A percentile compares a stretch with the other conserved stretches of the same genome.
These are phyloP conservation scores for Ophiognomonia clavigignenti-juglandacearum DNA, from an alignment of 2,329 filamentous ascomycete species.

Conservation along the genomic window DNA sequence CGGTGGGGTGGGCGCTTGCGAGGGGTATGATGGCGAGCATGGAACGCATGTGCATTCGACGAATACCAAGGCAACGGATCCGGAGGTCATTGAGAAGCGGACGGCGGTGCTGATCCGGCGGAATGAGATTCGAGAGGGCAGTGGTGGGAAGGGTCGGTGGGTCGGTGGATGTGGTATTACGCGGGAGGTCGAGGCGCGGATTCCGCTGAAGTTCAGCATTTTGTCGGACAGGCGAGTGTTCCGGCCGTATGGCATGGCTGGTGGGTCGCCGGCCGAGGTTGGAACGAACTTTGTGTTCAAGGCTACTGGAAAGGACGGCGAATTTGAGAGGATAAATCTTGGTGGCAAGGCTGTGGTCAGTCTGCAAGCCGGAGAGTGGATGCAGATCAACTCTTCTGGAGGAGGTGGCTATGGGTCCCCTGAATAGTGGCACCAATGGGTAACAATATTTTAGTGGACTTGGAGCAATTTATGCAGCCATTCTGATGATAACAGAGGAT, in stretches of 20 bases:
- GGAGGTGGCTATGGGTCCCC: conserved; percentile 26
- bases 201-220: conserved; percentile 29
- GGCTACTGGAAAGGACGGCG: conserved; percentile 21
- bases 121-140: conserved; percentile 23
- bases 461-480: no score
- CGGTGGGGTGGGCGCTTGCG: conserved; percentile 27
- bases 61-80: conserved; percentile 25
- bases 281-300: conserved; percentile 26
- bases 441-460: no score
- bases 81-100: conserved; percentile 28
- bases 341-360: conserved; percentile 27
- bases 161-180: conserved; percentile 27
- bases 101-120: conserved; percentile 27
- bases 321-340: conserved; percentile 26
- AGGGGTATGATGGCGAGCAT: conserved; percentile 23
- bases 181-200: conserved; percentile 28
- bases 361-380: conserved; percentile 28
- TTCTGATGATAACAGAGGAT: not conserved
- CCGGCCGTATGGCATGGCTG: conserved; percentile 29
- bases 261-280: conserved; percentile 21
- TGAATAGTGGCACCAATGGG: no score
- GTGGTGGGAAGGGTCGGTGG: conserved; percentile 25
- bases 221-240: conserved; percentile 30
- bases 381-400: conserved; percentile 31
- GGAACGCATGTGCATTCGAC: conserved; percentile 25